Evolutionary conservation across 352 stramenopile genomes (phyloP), one percentile per base, ranked within the genome.

Genomic region (Globisporangium yorkense): DNA sequence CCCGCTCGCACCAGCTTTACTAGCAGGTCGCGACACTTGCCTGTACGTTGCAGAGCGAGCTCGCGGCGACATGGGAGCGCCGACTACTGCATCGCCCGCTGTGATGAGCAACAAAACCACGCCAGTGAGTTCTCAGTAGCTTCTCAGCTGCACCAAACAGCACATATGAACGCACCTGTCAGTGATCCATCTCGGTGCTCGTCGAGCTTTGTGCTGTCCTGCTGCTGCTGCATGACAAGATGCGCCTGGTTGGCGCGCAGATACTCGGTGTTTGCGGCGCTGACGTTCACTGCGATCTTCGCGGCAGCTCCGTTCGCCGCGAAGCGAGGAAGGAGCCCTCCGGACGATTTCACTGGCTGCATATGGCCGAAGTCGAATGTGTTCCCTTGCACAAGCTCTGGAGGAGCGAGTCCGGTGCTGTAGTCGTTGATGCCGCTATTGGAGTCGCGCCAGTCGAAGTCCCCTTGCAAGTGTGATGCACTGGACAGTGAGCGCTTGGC

Each of bases 31-130:
- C 21, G 33, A 35, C 1, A 40, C 37, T 1, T 46, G 52, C 53
- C 61, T 61, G 59, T 61, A 57, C 13, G 59, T 43, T 20, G 59
- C 59, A 43, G 59, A 65, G 15, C 45, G 53, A 6, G 46, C 39
- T 56, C 57, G 57, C 8, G 57, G 50, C 5, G 57, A 58, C 27
- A 58, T 18, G 15, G 57, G 20, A 2, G 43, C 39, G 48, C 57
- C 33, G 15, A 62, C 41, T 21, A 47, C 6, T 15, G 41, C 20
- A 15, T 47, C 41, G 18, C 41, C 41, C 3, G 21, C 41, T 47
- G 41, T 9, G 4, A 3, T 24, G 6, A n/a, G n/a, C 41, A 47
- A 21, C 41, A 47, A 3, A 47, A 27, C 0, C n/a, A 62, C 6
- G 57, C 4, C 2, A 48, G 45, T 12, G 41, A 40, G 27, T 21